Base-by-base conservation (phyloP, 164 flowering plant species). In the Litsea cubeba region DNA sequence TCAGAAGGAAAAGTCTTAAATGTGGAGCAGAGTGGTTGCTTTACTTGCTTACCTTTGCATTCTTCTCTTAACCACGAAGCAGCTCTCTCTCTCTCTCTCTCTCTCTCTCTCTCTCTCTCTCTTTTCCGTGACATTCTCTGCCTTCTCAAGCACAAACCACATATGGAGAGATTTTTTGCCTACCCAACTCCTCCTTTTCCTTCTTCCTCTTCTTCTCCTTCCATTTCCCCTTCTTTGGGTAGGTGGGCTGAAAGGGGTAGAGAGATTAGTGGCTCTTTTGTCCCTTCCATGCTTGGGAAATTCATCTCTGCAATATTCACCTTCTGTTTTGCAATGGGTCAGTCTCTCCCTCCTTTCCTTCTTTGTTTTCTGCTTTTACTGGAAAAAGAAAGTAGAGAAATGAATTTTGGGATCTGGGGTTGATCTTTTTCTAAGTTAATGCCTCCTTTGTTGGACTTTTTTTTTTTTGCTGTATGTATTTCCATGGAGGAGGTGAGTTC, bases 271-370 rank as follows among this genome's bases (percentile, higher is more conserved):
- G 72, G 75, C 60, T 83, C 81, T 71, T 86, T 87, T 12, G 80
- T 87, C 30, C 85, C 97, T 76, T 83, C 90, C 0, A 54, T 88
- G 73, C 66, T 94, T 49, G 92, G 97, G 32, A 89, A 86, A 78
- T 76, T 92, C 46, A 76, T 94, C 78, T 89, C 93, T 58, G 97
- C 91, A 75, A 79, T 91, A 72, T 86, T 94, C 79, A 89, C 97
- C 73, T 90, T 89, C 83, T 84, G 84, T 77, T 92, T 94, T 70
- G 97, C 95, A 8, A 71, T 88, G 79, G 94, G 98, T 90, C 62
- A 17, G 91, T 77, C 71, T 69, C 68, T 75, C 15, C 32, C 65
- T 22, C 67, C 35, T 2, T 65, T 3, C 67, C 65, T 2, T 65
- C 3, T 6, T 40, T 6, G 46, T 40, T 40, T 7, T 40, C 11